Evolutionary conservation across 192 early-diverging fungal species (phyloP), one percentile per base, ranked within the genome.

Genomic region (Jimgerdemannia lactiflua): DNA sequence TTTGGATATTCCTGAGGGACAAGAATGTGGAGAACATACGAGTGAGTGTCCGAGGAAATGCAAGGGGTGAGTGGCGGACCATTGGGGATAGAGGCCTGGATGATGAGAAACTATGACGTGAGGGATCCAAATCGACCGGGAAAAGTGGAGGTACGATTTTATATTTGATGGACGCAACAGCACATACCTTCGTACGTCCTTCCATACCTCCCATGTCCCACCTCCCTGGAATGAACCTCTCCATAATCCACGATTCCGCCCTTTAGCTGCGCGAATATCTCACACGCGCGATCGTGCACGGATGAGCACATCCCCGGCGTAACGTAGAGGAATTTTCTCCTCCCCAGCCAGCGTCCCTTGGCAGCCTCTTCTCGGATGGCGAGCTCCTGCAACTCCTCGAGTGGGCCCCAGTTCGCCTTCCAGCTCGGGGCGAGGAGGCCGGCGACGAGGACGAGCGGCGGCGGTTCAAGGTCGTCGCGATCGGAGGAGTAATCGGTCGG

Each of bases 31-130:
- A 59, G 19, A 9, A 68, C 67, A 14, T 68, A 18, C 67, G 9
- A 68, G 18, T 8, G 67, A 68, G 19, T 68, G 67, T 6, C 67
- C 67, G 29, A 68, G 29, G 19, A 68, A 68, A 68, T 68, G 67
- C 6, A 68, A 18, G 6, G 67, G 67, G 18, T 68, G 67, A 18
- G 19, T 41, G 19, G 19, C 29, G 67, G 19, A 20, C 67, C 67
- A 68, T 68, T 68, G 67, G 67, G 67, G 67, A 68, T 68, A 68
- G 19, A 68, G 67, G 9, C 67, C 67, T 68, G 19, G 19, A 14
- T 14, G 49, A 10, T 59, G 6, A 59, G 49, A 14, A 14, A 59
- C 14, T 29, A 29, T 29, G 29, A 29, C 29, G 29, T 29, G 29
- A 29, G 29, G 29, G 29, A 29, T 29, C 29, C 29, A 29, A 29